Percentiles rank a stretch among this genome's conserved stretches.
phyloP scores from a whole-genome alignment of 768 basidiomycete species.

The Boletus rubescentipes region DNA sequence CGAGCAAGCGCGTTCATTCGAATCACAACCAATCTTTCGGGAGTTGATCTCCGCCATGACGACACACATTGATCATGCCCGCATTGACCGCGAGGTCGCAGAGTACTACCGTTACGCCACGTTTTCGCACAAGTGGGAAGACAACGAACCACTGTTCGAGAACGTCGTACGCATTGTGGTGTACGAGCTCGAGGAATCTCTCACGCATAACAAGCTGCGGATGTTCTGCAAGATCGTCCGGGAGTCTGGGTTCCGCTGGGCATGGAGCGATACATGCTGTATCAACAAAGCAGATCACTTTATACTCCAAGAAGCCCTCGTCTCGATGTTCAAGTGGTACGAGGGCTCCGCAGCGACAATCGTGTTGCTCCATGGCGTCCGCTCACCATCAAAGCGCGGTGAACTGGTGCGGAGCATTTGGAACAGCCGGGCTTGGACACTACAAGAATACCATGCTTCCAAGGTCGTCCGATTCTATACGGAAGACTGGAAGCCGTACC shows the following conservation, averaged over 20 bases:
- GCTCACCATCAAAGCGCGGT: neutral
- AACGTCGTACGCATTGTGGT: neutral
- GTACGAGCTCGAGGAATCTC: neutral
- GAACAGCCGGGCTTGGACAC: neutral
- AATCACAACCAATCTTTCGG: neutral
- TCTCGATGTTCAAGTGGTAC: conserved; percentile 1
- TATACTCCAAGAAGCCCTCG: neutral
- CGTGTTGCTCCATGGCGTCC: neutral
- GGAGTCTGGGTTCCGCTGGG: neutral
- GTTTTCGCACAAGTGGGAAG: neutral
- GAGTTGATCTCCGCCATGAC: neutral
- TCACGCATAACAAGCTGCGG: neutral
- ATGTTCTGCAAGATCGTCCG: neutral
- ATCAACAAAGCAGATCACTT: conserved; percentile 1
- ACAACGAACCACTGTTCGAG: neutral
- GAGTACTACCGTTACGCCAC: neutral
- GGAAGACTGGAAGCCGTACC: neutral
- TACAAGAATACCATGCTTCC: neutral
- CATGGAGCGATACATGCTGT: neutral
- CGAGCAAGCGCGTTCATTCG: neutral
- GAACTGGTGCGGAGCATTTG: neutral
- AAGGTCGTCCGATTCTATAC: conserved; percentile 1
- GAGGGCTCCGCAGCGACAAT: neutral
- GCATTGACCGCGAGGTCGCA: neutral
- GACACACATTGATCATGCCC: neutral